Evolutionary conservation across 805 yeast genomes (phyloP).

Genomic region (Saturnispora diversa): DNA sequence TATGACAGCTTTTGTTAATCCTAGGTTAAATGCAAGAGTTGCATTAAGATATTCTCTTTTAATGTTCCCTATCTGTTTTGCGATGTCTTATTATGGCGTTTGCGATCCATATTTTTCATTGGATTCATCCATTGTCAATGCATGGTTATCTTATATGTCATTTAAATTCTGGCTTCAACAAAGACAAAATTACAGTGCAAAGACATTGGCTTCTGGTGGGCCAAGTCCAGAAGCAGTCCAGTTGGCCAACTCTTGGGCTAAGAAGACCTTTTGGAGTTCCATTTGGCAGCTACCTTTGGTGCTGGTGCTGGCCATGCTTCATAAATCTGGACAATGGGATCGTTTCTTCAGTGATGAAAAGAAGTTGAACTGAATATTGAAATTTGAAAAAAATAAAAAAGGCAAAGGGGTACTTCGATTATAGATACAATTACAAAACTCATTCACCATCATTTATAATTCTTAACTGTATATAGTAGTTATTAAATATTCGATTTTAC

Average conservation of each 20-base stretch:
- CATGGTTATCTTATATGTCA: slow-evolving; percentile 78
- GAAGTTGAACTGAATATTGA: slow-evolving; percentile 2
- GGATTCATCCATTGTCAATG: slow-evolving; percentile 79
- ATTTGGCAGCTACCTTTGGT: slow-evolving; percentile 92
- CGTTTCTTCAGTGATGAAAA: slow-evolving; percentile 36
- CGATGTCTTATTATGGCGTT: slow-evolving; percentile 66
- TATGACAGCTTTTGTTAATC: slow-evolving; percentile 95
- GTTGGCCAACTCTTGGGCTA: slow-evolving; percentile 62
- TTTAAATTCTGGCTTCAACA: slow-evolving; percentile 84
- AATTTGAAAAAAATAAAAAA: no score
- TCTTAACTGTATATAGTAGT: no score
- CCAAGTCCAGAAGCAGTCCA: slow-evolving; percentile 51
- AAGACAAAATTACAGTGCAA: slow-evolving; percentile 43
- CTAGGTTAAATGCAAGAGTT: slow-evolving; percentile 85
- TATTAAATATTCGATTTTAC: no score
- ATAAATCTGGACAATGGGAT: slow-evolving; percentile 94
- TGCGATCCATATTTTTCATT: slow-evolving; percentile 74
- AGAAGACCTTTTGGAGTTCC: slow-evolving; percentile 85
- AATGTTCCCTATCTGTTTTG: slow-evolving; percentile 91
- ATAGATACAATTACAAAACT: no score
- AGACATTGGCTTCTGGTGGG: slow-evolving; percentile 27
- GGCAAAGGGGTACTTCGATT: no score
- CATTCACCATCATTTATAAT: no score
- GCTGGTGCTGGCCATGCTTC: slow-evolving; percentile 83
- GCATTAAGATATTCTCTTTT: slow-evolving; percentile 82